Percentiles rank a stretch among this genome's conserved stretches.
phyloP scores from a whole-genome alignment of 441 rosid species.

The Euphorbia celastroides region DNA sequence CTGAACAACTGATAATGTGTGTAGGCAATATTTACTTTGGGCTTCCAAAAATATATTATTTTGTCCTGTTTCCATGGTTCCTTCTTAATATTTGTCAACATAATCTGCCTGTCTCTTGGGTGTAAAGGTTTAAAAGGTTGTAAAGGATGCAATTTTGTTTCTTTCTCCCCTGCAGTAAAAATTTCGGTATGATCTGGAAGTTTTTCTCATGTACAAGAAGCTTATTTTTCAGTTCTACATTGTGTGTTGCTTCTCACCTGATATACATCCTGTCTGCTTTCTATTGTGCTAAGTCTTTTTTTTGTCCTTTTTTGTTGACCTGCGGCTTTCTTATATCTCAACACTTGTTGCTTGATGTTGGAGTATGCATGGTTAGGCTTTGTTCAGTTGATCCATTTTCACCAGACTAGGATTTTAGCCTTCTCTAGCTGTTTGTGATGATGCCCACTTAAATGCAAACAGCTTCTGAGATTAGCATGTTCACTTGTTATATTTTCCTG shows the following conservation, averaged over 20 bases:
- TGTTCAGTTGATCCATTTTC: background rate
- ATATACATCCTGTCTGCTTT: background rate
- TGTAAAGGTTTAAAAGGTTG: background rate
- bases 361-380: background rate
- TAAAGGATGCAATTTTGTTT: background rate
- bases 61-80: background rate
- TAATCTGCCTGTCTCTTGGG: background rate
- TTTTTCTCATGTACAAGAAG: background rate
- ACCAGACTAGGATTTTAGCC: background rate
- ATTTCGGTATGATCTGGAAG: background rate
- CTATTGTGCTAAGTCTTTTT: background rate
- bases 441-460: background rate
- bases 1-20: background rate
- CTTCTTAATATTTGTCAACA: background rate
- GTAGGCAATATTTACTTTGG: background rate
- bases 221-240: background rate
- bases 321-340: background rate
- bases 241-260: background rate
- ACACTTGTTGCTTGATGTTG: background rate
- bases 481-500: background rate
- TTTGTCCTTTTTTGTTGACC: background rate
- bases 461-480: background rate
- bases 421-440: background rate
- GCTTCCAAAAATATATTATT: background rate
- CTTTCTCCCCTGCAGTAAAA: background rate